Base-by-base conservation (phyloP, 176 grass and related monocot species). In the Pontederia paniculata region DNA sequence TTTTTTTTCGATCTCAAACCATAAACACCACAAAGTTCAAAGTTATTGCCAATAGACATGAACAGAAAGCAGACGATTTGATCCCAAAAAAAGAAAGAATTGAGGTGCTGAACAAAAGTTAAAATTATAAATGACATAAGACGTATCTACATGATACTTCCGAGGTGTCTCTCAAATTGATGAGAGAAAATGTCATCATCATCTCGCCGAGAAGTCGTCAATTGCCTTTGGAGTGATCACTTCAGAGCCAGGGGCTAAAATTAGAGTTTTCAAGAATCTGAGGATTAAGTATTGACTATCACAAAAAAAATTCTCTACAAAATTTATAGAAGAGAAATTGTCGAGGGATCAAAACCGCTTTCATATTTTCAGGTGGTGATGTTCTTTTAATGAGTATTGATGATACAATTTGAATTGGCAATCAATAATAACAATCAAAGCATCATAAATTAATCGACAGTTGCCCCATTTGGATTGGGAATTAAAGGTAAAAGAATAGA, bases 381-480 rank as follows among this genome's bases (percentile, higher is more conserved):
- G 86, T 78, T 90, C 93, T 70, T 97, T 83, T 65, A 90, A 75
- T 56, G 86, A 90, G 17, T 88, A 77, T 72, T 89, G 83, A 80
- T 76, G 73, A 72, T n/a, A n/a, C n/a, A n/a, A n/a, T n/a, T n/a
- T n/a, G n/a, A n/a, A n/a, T n/a, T n/a, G n/a, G n/a, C n/a, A n/a
- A n/a, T n/a, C n/a, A n/a, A n/a, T n/a, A n/a, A n/a, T n/a, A n/a
- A n/a, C n/a, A n/a, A n/a, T n/a, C n/a, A n/a, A n/a, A n/a, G n/a
- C n/a, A n/a, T n/a, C n/a, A n/a, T n/a, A n/a, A n/a, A n/a, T n/a
- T n/a, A n/a, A n/a, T n/a, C n/a, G n/a, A n/a, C n/a, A n/a, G n/a
- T n/a, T n/a, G n/a, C n/a, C n/a, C n/a, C n/a, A n/a, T n/a, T n/a
- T n/a, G n/a, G n/a, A n/a, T n/a, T n/a, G n/a, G n/a, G n/a, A n/a